Evolutionary conservation across 2,329 filamentous ascomycete genomes (phyloP).

Genomic region (Botrytis paeoniae): DNA sequence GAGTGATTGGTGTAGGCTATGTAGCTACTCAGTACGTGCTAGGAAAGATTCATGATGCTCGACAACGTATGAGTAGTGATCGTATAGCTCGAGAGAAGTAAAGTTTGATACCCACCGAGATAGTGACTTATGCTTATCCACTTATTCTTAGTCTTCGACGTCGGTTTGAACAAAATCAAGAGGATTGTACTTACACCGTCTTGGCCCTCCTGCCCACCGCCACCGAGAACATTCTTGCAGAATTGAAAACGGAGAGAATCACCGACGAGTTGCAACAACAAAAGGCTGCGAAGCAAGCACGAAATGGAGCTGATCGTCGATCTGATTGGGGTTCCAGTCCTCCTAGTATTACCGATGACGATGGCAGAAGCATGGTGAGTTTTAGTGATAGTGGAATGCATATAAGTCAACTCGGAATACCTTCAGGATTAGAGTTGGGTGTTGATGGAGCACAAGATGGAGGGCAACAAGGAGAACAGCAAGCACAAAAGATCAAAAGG

Average conservation of each 20-base stretch:
- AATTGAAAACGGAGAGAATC: constrained; percentile 87
- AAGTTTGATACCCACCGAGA: constrained; percentile 34
- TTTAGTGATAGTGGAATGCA: constrained; percentile 81
- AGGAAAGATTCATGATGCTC: constrained; percentile 85
- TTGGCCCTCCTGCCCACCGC: constrained; percentile 92
- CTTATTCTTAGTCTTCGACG: constrained; percentile 68
- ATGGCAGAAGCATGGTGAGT: constrained; percentile 72
- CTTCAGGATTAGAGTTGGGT: constrained; percentile 46
- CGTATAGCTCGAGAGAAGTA: constrained; percentile 97
- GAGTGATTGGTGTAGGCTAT: constrained; percentile 86
- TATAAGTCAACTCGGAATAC: constrained; percentile 69
- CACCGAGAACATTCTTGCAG: constrained; percentile 81
- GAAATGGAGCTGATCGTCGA: constrained; percentile 50
- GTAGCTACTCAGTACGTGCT: constrained; percentile 90
- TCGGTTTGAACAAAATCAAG: constrained; percentile 97
- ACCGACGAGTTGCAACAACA: constrained; percentile 93
- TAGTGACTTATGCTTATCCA: constrained; percentile 23
- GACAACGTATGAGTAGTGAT: constrained; percentile 95
- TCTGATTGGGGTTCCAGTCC: constrained; percentile 42
- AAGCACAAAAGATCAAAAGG: constrained; percentile 57
- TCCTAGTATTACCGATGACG: constrained; percentile 76
- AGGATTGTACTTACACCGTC: constrained; percentile 97
- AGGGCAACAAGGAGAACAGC: constrained; percentile 43
- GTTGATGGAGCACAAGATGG: constrained; percentile 43
- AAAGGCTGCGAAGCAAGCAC: constrained; percentile 69